Evolutionary conservation across 805 yeast species (phyloP).

Genomic region (Danielia reshetovae): DNA sequence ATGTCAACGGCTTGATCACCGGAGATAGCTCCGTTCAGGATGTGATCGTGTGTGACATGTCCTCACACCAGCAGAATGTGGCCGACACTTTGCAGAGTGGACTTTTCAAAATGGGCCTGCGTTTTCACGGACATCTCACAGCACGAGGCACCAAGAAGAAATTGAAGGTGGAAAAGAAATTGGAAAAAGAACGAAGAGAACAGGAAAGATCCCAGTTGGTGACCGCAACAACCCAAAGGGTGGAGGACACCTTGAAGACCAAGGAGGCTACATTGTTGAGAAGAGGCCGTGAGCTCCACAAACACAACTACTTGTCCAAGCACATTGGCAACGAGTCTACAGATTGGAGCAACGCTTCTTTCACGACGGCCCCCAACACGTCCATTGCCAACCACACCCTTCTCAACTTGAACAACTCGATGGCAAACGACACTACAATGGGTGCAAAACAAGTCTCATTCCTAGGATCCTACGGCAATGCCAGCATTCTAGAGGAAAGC

Average conservation of each 20-base stretch:
- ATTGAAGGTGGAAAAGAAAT: conserved; percentile 9
- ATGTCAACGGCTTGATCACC: conserved; percentile 7
- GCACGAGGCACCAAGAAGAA: conserved; percentile 25
- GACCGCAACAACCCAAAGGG: conserved; percentile 1
- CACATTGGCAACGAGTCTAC: conserved; percentile 18
- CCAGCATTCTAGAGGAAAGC: conserved; percentile 33
- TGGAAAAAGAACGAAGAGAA: background rate
- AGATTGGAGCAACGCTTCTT: conserved; percentile 11
- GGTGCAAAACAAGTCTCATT: conserved; percentile 21
- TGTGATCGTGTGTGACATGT: conserved; percentile 33
- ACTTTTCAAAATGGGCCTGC: conserved; percentile 17
- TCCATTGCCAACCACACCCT: conserved; percentile 12
- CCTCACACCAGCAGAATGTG: conserved; percentile 21
- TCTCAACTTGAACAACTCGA: conserved; percentile 14
- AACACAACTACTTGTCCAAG: conserved; percentile 30
- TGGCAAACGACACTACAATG: conserved; percentile 7
- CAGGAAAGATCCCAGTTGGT: background rate
- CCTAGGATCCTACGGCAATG: conserved; percentile 32
- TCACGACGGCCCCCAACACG: conserved; percentile 11
- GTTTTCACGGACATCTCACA: conserved; percentile 28
- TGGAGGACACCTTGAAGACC: conserved; percentile 14
- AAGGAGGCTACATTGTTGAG: conserved; percentile 23
- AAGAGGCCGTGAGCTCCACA: conserved; percentile 26
- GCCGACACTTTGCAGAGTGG: conserved; percentile 22
- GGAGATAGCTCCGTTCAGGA: conserved; percentile 15